Conservation (phyloP, 1,284 basidiomycete species). For the Ustilago bromivora region DNA sequence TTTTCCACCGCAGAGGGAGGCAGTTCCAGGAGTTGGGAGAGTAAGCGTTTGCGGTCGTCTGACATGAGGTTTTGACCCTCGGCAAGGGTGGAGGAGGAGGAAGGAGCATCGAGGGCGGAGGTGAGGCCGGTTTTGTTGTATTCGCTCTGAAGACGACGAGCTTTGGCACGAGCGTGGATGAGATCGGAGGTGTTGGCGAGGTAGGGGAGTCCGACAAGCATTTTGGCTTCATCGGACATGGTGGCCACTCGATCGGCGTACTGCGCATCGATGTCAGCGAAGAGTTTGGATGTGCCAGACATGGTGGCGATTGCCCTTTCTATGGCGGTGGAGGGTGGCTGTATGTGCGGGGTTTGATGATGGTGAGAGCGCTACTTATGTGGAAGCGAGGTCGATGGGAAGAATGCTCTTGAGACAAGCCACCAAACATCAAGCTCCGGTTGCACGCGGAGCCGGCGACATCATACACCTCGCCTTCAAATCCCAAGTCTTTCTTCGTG, state of each 20-base stretch:
- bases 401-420: not conserved
- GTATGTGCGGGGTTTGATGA: not conserved
- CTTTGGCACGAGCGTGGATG: slow-evolving; percentile 37
- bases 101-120: slow-evolving; percentile 23
- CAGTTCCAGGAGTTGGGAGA: slow-evolving; percentile 31
- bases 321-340: not conserved
- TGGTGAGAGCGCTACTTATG: not conserved
- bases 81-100: slow-evolving; percentile 3
- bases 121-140: slow-evolving; percentile 50
- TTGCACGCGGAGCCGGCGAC: slow-evolving; percentile 25
- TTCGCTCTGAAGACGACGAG: slow-evolving; percentile 36
- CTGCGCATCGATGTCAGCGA: slow-evolving; percentile 26
- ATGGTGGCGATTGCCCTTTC: slow-evolving; percentile 10
- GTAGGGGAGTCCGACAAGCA: slow-evolving; percentile 49
- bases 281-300: slow-evolving; percentile 50
- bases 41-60: slow-evolving; percentile 33
- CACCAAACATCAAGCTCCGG: not conserved
- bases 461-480: not conserved
- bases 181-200: slow-evolving; percentile 44
- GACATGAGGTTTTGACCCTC: slow-evolving; percentile 39
- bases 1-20: slow-evolving; percentile 9
- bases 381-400: not conserved
- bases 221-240: slow-evolving; percentile 44
- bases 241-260: slow-evolving; percentile 18
- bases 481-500: slow-evolving; percentile 20